Evolutionary conservation across 2,329 filamentous ascomycete species (phyloP).

Genomic region (Bretziella fagacearum): DNA sequence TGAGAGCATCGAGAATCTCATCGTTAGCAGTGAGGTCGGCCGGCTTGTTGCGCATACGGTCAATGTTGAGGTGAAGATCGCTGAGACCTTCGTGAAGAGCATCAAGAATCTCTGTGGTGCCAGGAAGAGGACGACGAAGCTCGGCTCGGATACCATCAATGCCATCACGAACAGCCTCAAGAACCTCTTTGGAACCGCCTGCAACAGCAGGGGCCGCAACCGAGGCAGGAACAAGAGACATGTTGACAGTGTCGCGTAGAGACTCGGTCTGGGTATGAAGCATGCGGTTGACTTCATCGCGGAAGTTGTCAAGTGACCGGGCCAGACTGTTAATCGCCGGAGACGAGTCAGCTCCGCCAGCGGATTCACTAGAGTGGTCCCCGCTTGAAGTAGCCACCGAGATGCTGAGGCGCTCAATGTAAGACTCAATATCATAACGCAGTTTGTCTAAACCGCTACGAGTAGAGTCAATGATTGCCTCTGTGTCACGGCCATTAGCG

Average conservation of each 20-base stretch:
- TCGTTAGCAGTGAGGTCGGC: conserved; percentile 69
- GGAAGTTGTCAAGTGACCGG: conserved; percentile 46
- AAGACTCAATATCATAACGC: conserved; percentile 61
- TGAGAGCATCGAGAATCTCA: conserved; percentile 77
- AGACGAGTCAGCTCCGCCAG: conserved; percentile 51
- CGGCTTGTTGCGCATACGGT: conserved; percentile 61
- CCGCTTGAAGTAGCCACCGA: conserved; percentile 22
- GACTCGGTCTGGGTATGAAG: conserved; percentile 72
- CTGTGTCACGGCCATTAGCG: conserved; percentile 63
- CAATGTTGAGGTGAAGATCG: conserved; percentile 59
- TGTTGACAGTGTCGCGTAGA: conserved; percentile 60
- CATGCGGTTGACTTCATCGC: conserved; percentile 47
- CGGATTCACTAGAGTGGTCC: background rate
- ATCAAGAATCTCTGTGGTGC: conserved; percentile 77
- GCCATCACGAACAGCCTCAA: conserved; percentile 53
- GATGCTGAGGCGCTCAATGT: conserved; percentile 53
- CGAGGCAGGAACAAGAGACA: conserved; percentile 43
- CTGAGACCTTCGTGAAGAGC: conserved; percentile 77
- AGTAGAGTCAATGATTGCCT: conserved; percentile 74
- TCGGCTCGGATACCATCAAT: conserved; percentile 61
- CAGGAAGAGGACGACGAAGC: conserved; percentile 46
- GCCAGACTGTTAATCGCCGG: conserved; percentile 38
- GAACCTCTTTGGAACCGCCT: conserved; percentile 38
- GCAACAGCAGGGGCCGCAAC: conserved; percentile 19
- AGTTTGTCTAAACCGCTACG: conserved; percentile 76